These are phyloP conservation scores for Sungouiella thailandica DNA, from an alignment of 805 yeast species.

Conservation along the genomic window DNA sequence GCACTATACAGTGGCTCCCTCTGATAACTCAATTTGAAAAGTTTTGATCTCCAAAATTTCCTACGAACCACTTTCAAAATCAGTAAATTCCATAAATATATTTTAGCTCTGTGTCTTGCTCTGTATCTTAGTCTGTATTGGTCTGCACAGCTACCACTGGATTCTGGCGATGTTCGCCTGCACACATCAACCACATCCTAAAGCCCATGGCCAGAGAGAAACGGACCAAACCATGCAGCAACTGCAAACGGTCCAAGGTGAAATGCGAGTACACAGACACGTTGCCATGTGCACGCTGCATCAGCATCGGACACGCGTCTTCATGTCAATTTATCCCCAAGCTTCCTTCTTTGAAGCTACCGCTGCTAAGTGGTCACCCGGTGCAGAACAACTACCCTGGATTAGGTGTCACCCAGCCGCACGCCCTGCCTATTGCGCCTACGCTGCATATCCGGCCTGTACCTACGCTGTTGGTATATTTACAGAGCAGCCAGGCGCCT, in stretches of 20 bases:
- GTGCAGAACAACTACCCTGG: background rate
- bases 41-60: too few relatives aligned
- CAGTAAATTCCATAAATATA: too few relatives aligned
- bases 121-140: too few relatives aligned
- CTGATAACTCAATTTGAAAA: too few relatives aligned
- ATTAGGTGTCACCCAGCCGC: conserved; percentile 7
- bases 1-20: too few relatives aligned
- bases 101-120: too few relatives aligned
- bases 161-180: background rate
- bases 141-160: too few relatives aligned
- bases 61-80: too few relatives aligned
- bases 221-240: conserved; percentile 56
- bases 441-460: background rate
- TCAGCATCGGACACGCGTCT: conserved; percentile 40
- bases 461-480: background rate
- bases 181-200: background rate
- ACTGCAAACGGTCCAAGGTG: conserved; percentile 59
- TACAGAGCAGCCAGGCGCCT: background rate
- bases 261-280: conserved; percentile 48
- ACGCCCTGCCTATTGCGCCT: conserved; percentile 3
- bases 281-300: conserved; percentile 57
- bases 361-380: conserved; percentile 12
- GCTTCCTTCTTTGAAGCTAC: conserved; percentile 38
- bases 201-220: conserved; percentile 28
- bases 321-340: conserved; percentile 53